Conservation (phyloP, 2,329 filamentous ascomycete genomes). For the Botrytis byssoidea region DNA sequence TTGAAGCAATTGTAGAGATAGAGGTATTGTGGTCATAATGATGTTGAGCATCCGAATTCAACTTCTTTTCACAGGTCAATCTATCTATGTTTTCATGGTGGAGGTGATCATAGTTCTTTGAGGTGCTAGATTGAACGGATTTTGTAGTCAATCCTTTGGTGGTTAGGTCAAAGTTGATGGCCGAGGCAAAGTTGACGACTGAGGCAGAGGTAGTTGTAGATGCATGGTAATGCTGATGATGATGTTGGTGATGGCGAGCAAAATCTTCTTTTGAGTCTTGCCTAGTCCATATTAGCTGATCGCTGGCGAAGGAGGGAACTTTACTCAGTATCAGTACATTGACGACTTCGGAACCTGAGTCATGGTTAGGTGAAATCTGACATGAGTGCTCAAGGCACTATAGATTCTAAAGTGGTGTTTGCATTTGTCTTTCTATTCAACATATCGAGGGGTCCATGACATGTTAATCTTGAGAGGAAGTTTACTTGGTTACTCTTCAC, state of each 20-base stretch:
- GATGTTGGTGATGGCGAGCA: neutral
- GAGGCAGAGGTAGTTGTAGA: neutral
- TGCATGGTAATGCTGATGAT: neutral
- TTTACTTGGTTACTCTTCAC: neutral
- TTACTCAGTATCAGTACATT: neutral
- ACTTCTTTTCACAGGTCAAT: neutral
- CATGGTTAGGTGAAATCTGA: neutral
- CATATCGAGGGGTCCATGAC: neutral
- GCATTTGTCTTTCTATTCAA: rapidly evolving
- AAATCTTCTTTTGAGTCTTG: too few relatives aligned
- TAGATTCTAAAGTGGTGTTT: rapidly evolving
- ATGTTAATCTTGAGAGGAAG: neutral
- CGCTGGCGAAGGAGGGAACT: neutral
- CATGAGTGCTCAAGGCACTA: neutral
- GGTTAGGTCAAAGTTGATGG: neutral
- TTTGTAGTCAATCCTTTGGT: neutral
- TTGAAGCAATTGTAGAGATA: neutral
- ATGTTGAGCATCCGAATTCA: neutral
- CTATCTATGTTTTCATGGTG: neutral
- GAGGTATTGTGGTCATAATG: neutral
- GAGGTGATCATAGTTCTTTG: neutral
- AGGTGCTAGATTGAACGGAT: neutral
- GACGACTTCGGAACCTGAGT: neutral
- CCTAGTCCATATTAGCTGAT: neutral
- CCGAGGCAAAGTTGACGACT: neutral